Evolutionary conservation across 2,329 filamentous ascomycete genomes (phyloP).

Genomic region (Colletotrichum lentis): DNA sequence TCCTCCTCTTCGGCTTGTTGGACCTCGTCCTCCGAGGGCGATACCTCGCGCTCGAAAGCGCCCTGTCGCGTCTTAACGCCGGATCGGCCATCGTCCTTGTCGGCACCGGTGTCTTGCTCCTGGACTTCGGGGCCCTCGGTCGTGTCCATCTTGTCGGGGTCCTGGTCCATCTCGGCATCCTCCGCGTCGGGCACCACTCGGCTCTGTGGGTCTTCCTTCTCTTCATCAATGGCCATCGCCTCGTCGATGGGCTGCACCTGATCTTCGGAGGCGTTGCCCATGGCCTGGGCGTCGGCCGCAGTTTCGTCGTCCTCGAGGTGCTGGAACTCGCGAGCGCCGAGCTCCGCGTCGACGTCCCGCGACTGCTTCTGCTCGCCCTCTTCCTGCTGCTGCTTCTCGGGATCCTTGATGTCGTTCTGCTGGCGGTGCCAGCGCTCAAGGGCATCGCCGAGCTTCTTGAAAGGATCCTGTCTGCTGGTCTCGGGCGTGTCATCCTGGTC

Average conservation of each 20-base stretch:
- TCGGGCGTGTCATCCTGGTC: conserved; percentile 55
- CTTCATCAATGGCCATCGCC: conserved; percentile 85
- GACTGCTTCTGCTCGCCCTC: conserved; percentile 62
- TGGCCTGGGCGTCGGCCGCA: conserved; percentile 85
- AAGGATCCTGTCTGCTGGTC: conserved; percentile 69
- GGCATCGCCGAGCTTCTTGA: conserved; percentile 93
- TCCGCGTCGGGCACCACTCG: conserved; percentile 63
- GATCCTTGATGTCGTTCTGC: conserved; percentile 79
- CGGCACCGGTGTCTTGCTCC: conserved; percentile 44
- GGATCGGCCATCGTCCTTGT: conserved; percentile 62
- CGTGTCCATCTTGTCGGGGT: conserved; percentile 57
- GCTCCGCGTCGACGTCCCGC: conserved; percentile 68
- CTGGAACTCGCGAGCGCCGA: conserved; percentile 86
- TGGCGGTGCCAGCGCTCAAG: conserved; percentile 92
- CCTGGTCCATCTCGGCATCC: conserved; percentile 55
- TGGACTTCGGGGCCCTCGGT: conserved; percentile 43
- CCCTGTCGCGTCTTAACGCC: conserved; percentile 69
- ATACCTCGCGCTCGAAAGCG: conserved; percentile 63
- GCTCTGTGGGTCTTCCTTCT: conserved; percentile 61
- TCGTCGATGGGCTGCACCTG: conserved; percentile 87
- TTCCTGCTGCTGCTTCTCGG: conserved; percentile 61
- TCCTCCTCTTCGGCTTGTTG: conserved; percentile 45
- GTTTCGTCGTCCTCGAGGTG: conserved; percentile 87
- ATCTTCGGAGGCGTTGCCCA: conserved; percentile 88
- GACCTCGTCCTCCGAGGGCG: conserved; percentile 50